Evolutionary conservation across 164 flowering plant genomes (phyloP), one percentile per base, ranked within the genome.

Genomic region (Tetrastigma voinierianum): DNA sequence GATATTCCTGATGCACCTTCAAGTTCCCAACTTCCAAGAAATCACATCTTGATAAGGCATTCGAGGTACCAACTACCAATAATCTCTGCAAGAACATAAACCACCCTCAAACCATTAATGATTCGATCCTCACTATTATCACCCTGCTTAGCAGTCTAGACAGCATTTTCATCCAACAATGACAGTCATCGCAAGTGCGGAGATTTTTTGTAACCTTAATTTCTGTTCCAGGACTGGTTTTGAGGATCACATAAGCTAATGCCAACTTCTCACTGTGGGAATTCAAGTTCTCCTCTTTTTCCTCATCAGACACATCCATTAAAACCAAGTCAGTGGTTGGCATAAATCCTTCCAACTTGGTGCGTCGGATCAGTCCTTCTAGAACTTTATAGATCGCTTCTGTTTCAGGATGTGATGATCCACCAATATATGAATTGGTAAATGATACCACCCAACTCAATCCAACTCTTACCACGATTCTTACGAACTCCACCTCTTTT

Each of bases 251-350:
- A 74, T 77, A 93, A 1, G 90, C 87, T 60, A 87, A 57, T 1
- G 98, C 96, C 72, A 93, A 68, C 74, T 87, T 93, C 67, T 93
- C 98, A 68, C 98, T 89, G 63, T 93, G 96, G 62, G 66, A 70
- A 61, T 59, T 75, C 82, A 93, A 72, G 66, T 83, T 87, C 56
- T 62, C 84, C 67, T 89, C 95, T 75, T 87, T 93, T 72, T 93
- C 95, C 77, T 93, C 96, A 53, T 85, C 89, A 5, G 86, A 78
- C n/a, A 93, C 83, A 84, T 93, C 96, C 92, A 87, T 81, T 71
- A 89, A 67, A 66, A 87, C 96, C 77, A 86, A 70, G n/a, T 84
- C 95, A 0, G 74, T 75, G 2, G 66, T 56, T 7, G 87, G 77
- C 14, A 67, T 52, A 68, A 78, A 87, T 8, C 98, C 96, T 57